Evolutionary conservation across 495 filamentous ascomycete species (phyloP), one percentile per base, ranked within the genome.

Genomic region (Aspergillus wentii): DNA sequence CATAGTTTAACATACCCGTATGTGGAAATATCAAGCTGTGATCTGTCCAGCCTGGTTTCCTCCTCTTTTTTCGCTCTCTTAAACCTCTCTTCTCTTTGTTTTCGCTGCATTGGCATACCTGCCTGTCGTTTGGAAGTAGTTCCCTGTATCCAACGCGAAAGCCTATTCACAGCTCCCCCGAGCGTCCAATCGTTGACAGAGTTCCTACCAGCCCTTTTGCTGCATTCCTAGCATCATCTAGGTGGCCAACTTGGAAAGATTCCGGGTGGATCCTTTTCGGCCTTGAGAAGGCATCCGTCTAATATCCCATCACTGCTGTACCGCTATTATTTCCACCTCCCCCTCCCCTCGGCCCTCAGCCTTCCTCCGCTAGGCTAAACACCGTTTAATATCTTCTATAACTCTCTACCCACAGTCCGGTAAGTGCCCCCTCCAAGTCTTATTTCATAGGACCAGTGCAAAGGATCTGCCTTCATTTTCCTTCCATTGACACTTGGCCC

Each of bases 331-430:
- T 53, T 49, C 43, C 42, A 53, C 43, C n/a, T n/a, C n/a, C n/a
- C n/a, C n/a, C n/a, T n/a, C n/a, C n/a, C n/a, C n/a, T n/a, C n/a
- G n/a, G n/a, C n/a, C n/a, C n/a, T n/a, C n/a, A n/a, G n/a, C n/a
- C 23, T 17, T 28, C 17, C 44, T 41, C 51, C 40, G 38, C 46
- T 50, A 47, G 51, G 40, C 42, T 48, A 46, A 49, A 43, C 44
- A 46, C 40, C 37, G 48, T 49, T 51, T 48, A 49, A 49, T 51
- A 41, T 54, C 42, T 41, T 42, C 53, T 46, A 47, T 43, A 43
- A 27, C 49, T 46, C 38, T 17, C 34, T 36, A 38, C 40, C 44
- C 44, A 51, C 39, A 35, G 20, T 41, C 38, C 41, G 33, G 48
- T 30, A 46, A 37, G 28, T 33, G 30, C 27, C 39, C 35, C 30